Evolutionary conservation across 495 filamentous ascomycete species (phyloP).

Genomic region (Cercophora samala): DNA sequence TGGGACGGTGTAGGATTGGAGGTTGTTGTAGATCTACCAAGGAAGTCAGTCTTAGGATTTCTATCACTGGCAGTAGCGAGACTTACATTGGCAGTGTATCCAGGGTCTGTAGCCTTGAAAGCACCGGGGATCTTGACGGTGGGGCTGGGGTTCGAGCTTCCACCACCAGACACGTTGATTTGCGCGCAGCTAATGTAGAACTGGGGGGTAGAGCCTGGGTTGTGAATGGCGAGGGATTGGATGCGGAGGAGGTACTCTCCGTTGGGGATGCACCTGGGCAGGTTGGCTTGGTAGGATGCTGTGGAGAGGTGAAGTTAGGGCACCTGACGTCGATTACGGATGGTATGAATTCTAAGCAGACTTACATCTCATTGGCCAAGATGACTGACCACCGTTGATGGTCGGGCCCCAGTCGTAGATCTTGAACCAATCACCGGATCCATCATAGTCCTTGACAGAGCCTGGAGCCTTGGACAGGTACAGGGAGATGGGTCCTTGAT

Average conservation of each 20-base stretch:
- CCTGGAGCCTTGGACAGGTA: conserved; percentile 55
- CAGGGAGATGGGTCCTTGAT: conserved; percentile 57
- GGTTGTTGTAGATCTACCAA: conserved; percentile 48
- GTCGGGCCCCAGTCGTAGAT: conserved; percentile 47
- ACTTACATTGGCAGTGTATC: conserved; percentile 47
- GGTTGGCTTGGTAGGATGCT: conserved; percentile 50
- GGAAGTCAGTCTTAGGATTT: conserved; percentile 11
- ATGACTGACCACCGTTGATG: conserved; percentile 33
- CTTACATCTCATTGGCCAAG: conserved; percentile 44
- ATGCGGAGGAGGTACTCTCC: conserved; percentile 63
- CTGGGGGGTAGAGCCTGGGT: conserved; percentile 48
- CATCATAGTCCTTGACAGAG: conserved; percentile 43
- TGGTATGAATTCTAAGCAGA: not conserved
- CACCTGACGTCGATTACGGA: not conserved
- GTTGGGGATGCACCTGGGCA: conserved; percentile 51
- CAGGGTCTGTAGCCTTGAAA: conserved; percentile 53
- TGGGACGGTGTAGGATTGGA: conserved; percentile 49
- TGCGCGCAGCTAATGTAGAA: conserved; percentile 60
- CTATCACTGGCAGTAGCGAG: not conserved
- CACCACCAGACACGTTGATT: conserved; percentile 53
- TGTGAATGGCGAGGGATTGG: conserved; percentile 61
- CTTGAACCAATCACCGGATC: conserved; percentile 55
- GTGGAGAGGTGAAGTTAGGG: not conserved
- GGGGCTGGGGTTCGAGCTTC: conserved; percentile 43
- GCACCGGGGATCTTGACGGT: conserved; percentile 53